Percentiles rank a stretch among this genome's conserved stretches.
Conservation (phyloP, 2,329 filamentous ascomycete species). For the Ophiostoma novo-ulmi region DNA sequence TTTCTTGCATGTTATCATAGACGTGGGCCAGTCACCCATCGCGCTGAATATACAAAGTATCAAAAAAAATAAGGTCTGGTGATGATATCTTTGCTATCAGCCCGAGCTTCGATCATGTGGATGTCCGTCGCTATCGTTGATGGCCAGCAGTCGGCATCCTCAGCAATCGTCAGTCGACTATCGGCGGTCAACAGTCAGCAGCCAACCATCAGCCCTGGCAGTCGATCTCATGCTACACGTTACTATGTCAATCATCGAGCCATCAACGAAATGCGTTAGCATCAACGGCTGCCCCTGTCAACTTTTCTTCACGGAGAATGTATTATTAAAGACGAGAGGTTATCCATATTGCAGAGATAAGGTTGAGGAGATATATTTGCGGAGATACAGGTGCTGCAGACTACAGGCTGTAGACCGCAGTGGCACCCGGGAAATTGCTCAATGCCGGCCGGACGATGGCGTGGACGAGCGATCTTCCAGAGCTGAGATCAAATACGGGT, state of each 20-base stretch:
- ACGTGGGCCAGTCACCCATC: conserved; percentile 2
- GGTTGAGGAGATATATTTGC: background rate
- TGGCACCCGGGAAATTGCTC: background rate
- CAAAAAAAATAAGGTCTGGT: background rate
- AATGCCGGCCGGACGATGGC: background rate
- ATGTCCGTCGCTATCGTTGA: background rate
- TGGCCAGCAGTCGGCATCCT: background rate
- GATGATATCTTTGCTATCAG: background rate
- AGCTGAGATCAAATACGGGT: background rate
- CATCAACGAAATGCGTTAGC: background rate
- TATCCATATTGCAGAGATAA: background rate
- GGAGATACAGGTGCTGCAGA: background rate
- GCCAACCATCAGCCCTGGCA: background rate
- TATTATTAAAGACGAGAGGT: background rate
- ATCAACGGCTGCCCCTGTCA: background rate
- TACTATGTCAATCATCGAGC: background rate
- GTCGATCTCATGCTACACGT: background rate
- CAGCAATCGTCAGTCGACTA: background rate
- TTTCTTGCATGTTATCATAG: conserved; percentile 3
- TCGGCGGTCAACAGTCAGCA: background rate
- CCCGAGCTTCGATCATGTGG: too few relatives aligned
- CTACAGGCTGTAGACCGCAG: background rate
- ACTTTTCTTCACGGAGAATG: background rate
- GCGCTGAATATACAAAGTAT: conserved; percentile 8
- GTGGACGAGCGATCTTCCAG: background rate